Base-by-base conservation (phyloP, 495 filamentous ascomycete genomes). In the Trypethelium eluteriae region DNA sequence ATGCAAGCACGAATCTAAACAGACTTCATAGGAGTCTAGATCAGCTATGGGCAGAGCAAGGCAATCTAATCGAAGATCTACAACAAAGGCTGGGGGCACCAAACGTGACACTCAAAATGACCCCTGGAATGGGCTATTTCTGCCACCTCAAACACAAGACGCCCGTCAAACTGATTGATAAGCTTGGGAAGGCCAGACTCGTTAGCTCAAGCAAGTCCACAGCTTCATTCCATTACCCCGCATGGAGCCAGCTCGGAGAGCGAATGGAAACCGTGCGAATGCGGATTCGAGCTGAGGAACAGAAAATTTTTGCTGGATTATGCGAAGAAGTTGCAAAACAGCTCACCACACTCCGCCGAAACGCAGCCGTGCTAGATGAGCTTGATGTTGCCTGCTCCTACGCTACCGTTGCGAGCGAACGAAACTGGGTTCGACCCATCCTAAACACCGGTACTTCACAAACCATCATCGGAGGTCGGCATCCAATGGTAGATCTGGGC, bases 141-240 rank as follows among this genome's bases (percentile, higher is more conserved):
- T 94, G 89, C 75, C 92, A 97, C 70, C 84, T 97, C 68, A 96
- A 89, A 77, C 91, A 91, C 38, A 93, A 88, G 75, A 86, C 95
- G 69, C 79, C 65, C 81, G 79, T 59, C 63, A 75, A 32, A 73
- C 77, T 1, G 62, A 80, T 64, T 82, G 25, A 76, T 82, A 66
- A 76, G 76, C 39, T 81, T 36, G 71, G 78, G 1, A 78, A 79
- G 25, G 84, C 86, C 18, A 82, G 84, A 62, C 86, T 81, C 63
- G 82, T 96, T 44, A 86, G 84, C 56, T 86, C 90, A 9, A 92
- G 88, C 70, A 96, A 92, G 71, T 88, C 85, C 9, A 96, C 94
- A 0, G 84, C 88, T 18, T 88, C 92, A 2, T 93, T 96, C 74
- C 89, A 96, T 73, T 78, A 91, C 2, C 83, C 90, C 1, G 83